Conservation (phyloP, 805 yeast genomes). For the Spathaspora girioi region DNA sequence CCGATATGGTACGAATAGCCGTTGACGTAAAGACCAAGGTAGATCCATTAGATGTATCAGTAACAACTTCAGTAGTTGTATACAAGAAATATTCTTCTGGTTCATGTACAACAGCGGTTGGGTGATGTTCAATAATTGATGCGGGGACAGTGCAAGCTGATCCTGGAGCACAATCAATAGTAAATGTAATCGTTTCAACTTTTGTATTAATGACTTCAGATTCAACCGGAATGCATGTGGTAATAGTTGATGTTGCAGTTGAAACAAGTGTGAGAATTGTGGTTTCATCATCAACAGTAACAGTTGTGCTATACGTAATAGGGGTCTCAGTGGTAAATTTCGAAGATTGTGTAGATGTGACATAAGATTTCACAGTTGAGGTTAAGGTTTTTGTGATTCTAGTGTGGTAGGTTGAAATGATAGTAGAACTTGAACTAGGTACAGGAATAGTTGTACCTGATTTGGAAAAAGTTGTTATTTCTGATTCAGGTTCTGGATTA, state of each 20-base stretch:
- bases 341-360: conserved; percentile 1
- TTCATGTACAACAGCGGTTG: background rate
- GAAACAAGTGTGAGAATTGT: background rate
- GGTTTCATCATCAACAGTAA: background rate
- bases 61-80: background rate
- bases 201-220: background rate
- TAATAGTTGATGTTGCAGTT: background rate
- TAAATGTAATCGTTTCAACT: background rate
- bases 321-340: background rate
- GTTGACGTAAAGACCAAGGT: background rate
- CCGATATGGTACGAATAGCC: background rate
- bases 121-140: background rate
- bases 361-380: background rate
- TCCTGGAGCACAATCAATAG: background rate
- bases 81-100: background rate
- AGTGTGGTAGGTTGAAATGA: background rate
- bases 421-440: background rate
- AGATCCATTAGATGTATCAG: background rate
- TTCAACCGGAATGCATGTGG: background rate
- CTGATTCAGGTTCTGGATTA: background rate
- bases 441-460: background rate
- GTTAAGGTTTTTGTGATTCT: background rate
- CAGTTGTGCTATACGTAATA: background rate
- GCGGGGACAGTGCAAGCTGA: background rate
- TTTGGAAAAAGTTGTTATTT: too few species aligned